Percentiles rank a stretch among this genome's conserved stretches.
These are phyloP conservation scores for Penicillium sp. DNA, from an alignment of 2,329 filamentous ascomycete species.

Conservation along the genomic window DNA sequence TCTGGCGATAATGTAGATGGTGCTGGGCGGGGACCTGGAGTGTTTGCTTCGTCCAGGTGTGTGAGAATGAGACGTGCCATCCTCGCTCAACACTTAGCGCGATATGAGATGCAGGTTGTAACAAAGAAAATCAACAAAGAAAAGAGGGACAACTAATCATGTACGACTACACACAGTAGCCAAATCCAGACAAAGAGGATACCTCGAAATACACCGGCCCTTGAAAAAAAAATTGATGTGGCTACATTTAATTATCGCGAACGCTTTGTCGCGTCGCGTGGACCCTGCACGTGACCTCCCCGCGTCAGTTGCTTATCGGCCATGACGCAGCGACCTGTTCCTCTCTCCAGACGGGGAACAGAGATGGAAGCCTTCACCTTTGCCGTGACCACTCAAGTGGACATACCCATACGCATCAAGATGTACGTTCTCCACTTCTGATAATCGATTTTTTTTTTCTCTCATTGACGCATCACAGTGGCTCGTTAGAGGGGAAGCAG, in stretches of 20 bases:
- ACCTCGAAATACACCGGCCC: background rate
- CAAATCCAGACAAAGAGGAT: background rate
- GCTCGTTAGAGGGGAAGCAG: slow-evolving; percentile 75
- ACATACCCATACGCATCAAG: slow-evolving; percentile 65
- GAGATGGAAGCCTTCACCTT: slow-evolving; percentile 94
- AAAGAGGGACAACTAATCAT: background rate
- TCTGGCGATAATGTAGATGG: slow-evolving; percentile 36
- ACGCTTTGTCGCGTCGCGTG: slow-evolving; percentile 10
- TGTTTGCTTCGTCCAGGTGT: slow-evolving; percentile 15
- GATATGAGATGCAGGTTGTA: slow-evolving; percentile 7
- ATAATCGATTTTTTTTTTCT: background rate
- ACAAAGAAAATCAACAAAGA: slow-evolving; percentile 6
- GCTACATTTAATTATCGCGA: background rate
- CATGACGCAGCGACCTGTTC: slow-evolving; percentile 8
- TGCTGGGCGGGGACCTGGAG: slow-evolving; percentile 17
- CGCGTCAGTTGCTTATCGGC: slow-evolving; percentile 7
- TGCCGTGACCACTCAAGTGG: slow-evolving; percentile 79
- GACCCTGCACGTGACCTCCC: slow-evolving; percentile 13
- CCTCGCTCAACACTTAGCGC: slow-evolving; percentile 20
- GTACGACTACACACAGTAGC: background rate
- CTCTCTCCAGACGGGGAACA: background rate
- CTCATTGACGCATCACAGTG: slow-evolving; percentile 47
- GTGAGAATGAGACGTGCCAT: slow-evolving; percentile 29
- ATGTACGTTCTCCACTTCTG: slow-evolving; percentile 50
- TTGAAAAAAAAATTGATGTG: background rate